phyloP scores from a whole-genome alignment of 495 filamentous ascomycete species.

The Friedmanniomyces endolithicus region DNA sequence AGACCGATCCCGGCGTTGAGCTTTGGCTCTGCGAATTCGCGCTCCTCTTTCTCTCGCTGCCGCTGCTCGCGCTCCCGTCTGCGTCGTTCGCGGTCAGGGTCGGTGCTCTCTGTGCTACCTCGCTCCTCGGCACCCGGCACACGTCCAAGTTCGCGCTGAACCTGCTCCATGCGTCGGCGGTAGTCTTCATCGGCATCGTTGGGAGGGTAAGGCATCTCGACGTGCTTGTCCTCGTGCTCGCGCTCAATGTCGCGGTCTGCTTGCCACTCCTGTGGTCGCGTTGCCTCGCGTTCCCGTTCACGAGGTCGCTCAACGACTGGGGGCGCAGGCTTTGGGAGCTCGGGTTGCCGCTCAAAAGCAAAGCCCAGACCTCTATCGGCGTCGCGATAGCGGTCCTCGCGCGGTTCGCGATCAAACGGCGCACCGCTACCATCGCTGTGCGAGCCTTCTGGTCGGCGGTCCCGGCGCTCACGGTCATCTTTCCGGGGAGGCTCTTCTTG shows the following conservation, averaged over 20 bases:
- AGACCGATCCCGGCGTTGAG: constrained; percentile 10
- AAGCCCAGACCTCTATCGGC: constrained; percentile 16
- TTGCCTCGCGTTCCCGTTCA: constrained; percentile 18
- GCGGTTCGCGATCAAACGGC: constrained; percentile 4
- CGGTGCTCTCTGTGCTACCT: constrained; percentile 8
- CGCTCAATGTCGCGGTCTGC: constrained; percentile 6
- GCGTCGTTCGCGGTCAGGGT: constrained; percentile 19
- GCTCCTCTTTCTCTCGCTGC: constrained; percentile 12
- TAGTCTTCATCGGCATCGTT: constrained; percentile 33
- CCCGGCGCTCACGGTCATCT: constrained; percentile 10
- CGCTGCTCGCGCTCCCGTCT: constrained; percentile 20
- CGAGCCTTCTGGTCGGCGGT: neutral
- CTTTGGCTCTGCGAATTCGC: constrained; percentile 1
- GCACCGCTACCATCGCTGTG: constrained; percentile 6
- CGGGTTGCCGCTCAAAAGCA: constrained; percentile 13
- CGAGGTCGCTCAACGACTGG: constrained; percentile 18
- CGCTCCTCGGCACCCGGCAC: neutral
- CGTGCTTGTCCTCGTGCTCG: neutral
- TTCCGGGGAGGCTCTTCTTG: constrained; percentile 13
- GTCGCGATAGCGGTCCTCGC: neutral
- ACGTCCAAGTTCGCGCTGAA: constrained; percentile 20
- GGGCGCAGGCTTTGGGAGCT: constrained; percentile 12
- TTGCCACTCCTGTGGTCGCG: neutral
- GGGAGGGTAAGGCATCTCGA: constrained; percentile 7
- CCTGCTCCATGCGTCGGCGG: constrained; percentile 28